Evolutionary conservation across 148 eudicot species (phyloP).

Genomic region (Simmondsia chinensis): DNA sequence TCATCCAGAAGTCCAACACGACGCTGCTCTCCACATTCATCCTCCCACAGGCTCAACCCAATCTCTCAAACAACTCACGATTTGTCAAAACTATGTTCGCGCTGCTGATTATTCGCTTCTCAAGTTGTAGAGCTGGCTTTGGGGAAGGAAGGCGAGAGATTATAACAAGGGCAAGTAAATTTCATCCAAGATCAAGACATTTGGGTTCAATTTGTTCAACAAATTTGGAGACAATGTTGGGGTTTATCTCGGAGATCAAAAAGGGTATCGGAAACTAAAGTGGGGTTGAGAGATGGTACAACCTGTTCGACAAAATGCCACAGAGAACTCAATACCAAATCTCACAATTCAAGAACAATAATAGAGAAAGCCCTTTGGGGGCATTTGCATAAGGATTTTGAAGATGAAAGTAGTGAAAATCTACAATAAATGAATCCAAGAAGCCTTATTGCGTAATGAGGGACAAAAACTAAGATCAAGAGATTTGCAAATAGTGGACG

Average conservation of each 20-base stretch:
- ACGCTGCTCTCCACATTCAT: constrained; percentile 22
- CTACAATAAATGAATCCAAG: neutral
- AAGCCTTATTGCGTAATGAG: constrained; percentile 16
- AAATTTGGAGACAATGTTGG: constrained; percentile 22
- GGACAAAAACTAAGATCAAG: too few relatives aligned
- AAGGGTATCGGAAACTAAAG: constrained; percentile 28
- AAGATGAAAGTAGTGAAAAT: constrained; percentile 10
- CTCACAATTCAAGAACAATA: constrained; percentile 9
- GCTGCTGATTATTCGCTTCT: constrained; percentile 18
- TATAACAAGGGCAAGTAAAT: constrained; percentile 35
- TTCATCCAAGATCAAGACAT: constrained; percentile 15
- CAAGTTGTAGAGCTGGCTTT: constrained; percentile 26
- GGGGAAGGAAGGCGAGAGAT: constrained; percentile 28
- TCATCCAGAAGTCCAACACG: constrained; percentile 37
- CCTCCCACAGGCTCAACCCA: constrained; percentile 23
- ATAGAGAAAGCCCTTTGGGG: neutral
- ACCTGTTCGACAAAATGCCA: constrained; percentile 66
- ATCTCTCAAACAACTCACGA: constrained; percentile 22
- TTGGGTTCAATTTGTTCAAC: constrained; percentile 15
- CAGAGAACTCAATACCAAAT: constrained; percentile 30
- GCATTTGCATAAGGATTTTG: neutral
- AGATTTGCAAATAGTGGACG: too few relatives aligned
- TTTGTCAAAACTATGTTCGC: neutral
- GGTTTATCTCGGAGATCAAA: constrained; percentile 38
- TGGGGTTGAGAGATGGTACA: constrained; percentile 20